These are phyloP conservation scores for Inga oerstediana DNA, from an alignment of 306 rosid genomes.

Conservation along the genomic window DNA sequence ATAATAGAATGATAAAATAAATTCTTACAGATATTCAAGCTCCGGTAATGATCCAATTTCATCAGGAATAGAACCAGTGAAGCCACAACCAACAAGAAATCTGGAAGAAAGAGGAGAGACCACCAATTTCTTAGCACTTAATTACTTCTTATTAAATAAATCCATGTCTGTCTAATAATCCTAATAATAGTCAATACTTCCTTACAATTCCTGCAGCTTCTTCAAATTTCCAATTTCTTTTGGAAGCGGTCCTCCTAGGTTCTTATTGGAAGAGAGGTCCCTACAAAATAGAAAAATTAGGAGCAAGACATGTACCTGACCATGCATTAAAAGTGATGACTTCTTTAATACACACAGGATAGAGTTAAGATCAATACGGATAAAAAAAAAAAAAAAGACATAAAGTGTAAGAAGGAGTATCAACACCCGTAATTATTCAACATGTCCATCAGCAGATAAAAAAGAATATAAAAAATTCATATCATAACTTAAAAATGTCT, in stretches of 20 bases:
- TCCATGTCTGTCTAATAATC: neutral
- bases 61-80: constrained; percentile 57
- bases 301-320: neutral
- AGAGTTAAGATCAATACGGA: neutral
- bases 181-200: constrained; percentile 12
- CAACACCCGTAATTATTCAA: neutral
- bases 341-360: constrained; percentile 1
- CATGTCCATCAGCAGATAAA: neutral
- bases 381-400: neutral
- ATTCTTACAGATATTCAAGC: constrained; percentile 53
- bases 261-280: constrained; percentile 57
- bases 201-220: constrained; percentile 53
- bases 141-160: neutral
- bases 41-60: constrained; percentile 48
- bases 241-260: constrained; percentile 50
- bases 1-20: neutral
- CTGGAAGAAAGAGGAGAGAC: constrained; percentile 36
- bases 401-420: neutral
- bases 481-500: neutral
- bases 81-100: constrained; percentile 60
- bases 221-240: constrained; percentile 47
- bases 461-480: too few relatives aligned
- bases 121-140: neutral
- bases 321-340: constrained; percentile 4
- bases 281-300: constrained; percentile 31